Conservation (phyloP, 2,329 filamentous ascomycete genomes). For the Penicillium frequentans region DNA sequence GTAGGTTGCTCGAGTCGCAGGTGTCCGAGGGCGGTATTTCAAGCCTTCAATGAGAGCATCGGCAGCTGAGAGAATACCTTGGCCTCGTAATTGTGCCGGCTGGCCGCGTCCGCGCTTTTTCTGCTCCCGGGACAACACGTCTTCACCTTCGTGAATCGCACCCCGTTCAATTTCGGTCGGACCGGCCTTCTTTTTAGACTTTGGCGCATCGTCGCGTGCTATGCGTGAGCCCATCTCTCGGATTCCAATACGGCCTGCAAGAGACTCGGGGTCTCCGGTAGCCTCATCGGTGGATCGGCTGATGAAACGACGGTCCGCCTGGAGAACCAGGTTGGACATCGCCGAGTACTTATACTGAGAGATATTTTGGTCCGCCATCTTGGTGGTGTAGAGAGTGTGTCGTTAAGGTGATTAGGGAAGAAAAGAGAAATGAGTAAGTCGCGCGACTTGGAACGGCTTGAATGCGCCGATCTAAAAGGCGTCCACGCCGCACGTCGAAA, state of each 20-base stretch:
- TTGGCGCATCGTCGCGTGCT: constrained; percentile 75
- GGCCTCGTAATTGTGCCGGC: constrained; percentile 66
- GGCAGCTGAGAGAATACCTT: constrained; percentile 77
- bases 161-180: constrained; percentile 73
- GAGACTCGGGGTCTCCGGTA: constrained; percentile 94
- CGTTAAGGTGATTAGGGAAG: constrained; percentile 13
- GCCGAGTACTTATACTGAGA: constrained; percentile 99
- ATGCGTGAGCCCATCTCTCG: constrained; percentile 90
- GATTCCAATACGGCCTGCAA: constrained; percentile 90
- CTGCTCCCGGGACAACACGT: constrained; percentile 80
- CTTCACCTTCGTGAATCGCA: constrained; percentile 73
- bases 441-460: constrained; percentile 31
- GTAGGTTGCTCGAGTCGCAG: constrained; percentile 88
- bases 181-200: constrained; percentile 71
- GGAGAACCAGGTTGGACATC: constrained; percentile 99
- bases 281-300: constrained; percentile 90
- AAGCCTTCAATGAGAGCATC: constrained; percentile 90
- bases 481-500: constrained; percentile 30
- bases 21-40: constrained; percentile 85
- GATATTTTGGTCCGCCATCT: constrained; percentile 73
- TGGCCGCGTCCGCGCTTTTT: constrained; percentile 80
- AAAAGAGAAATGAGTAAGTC: constrained; percentile 23
- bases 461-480: constrained; percentile 35
- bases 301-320: constrained; percentile 96
- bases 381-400: constrained; percentile 25